Conservation (phyloP, 2,329 filamentous ascomycete genomes). For the Penicillium occitanis region DNA sequence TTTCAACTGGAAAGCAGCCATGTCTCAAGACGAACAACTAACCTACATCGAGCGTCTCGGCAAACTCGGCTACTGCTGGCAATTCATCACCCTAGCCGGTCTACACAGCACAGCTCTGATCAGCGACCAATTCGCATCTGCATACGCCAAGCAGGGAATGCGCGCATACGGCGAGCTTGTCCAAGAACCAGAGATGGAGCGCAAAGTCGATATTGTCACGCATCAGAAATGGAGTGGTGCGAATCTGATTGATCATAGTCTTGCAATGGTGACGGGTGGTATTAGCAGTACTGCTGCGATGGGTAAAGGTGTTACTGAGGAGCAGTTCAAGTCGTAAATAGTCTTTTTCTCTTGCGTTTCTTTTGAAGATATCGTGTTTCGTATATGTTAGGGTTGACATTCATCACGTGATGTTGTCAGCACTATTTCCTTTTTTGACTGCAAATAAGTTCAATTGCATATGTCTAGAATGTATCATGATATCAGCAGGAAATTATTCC, state of each 20-base stretch:
- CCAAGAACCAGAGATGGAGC: slow-evolving; percentile 95
- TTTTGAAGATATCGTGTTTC: neutral
- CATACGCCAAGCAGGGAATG: slow-evolving; percentile 82
- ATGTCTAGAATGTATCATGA: slow-evolving; percentile 2
- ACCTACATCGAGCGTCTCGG: slow-evolving; percentile 94
- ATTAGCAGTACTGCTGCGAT: slow-evolving; percentile 91
- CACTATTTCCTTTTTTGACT: neutral
- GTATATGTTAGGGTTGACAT: slow-evolving; percentile 5
- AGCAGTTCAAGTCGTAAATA: slow-evolving; percentile 70
- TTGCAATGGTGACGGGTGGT: slow-evolving; percentile 96
- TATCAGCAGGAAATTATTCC: neutral
- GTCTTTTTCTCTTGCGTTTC: neutral
- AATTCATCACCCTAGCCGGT: slow-evolving; percentile 99
- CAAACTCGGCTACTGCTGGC: slow-evolving; percentile 93
- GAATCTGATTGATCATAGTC: slow-evolving; percentile 87
- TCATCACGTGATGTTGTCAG: slow-evolving; percentile 11
- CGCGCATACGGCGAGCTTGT: slow-evolving; percentile 95
- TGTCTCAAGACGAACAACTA: slow-evolving; percentile 87
- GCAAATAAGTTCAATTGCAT: neutral
- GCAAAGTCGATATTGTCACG: slow-evolving; percentile 88
- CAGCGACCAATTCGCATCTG: slow-evolving; percentile 80
- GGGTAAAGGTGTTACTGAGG: slow-evolving; percentile 96
- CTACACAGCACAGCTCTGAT: slow-evolving; percentile 94
- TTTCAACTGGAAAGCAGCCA: slow-evolving; percentile 99
- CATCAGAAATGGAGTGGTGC: slow-evolving; percentile 99